A percentile compares a stretch with the other conserved stretches of the same genome.
Evolutionary conservation across 805 yeast species (phyloP).

Genomic region (Kodamaea fukazawae): DNA sequence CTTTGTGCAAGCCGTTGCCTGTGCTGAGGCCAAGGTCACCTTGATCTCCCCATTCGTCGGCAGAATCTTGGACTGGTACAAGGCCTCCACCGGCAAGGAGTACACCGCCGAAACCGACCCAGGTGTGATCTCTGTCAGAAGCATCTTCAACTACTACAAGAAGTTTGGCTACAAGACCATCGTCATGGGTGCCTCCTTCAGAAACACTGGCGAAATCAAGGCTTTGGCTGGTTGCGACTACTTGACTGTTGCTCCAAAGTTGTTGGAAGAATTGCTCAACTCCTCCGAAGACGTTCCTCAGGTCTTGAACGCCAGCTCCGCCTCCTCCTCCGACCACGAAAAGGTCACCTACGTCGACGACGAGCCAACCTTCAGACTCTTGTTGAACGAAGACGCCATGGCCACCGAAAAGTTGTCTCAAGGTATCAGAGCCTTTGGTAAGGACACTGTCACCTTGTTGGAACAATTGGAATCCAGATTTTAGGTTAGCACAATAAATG

Average conservation of each 20-base stretch:
- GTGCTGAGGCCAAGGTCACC: constrained; percentile 96
- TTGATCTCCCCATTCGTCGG: constrained; percentile 99
- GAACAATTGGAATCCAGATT: constrained; percentile 61
- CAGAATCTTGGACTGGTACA: constrained; percentile 98
- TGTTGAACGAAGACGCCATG: constrained; percentile 94
- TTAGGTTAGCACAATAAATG: constrained; percentile 19
- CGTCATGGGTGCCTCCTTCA: constrained; percentile 99
- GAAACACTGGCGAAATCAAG: constrained; percentile 92
- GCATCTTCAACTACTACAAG: constrained; percentile 96
- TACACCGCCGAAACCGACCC: constrained; percentile 85
- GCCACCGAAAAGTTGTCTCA: constrained; percentile 96
- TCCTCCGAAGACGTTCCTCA: constrained; percentile 78
- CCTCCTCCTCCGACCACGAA: constrained; percentile 44
- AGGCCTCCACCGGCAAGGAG: constrained; percentile 86
- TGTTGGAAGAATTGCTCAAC: constrained; percentile 83
- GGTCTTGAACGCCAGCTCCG: constrained; percentile 62
- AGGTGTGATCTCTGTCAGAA: constrained; percentile 89
- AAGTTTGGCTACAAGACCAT: constrained; percentile 94
- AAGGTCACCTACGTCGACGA: constrained; percentile 81
- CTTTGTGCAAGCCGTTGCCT: constrained; percentile 96
- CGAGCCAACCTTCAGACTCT: constrained; percentile 88
- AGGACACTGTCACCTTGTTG: constrained; percentile 81
- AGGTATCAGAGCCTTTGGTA: constrained; percentile 97
- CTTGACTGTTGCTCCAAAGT: constrained; percentile 90
- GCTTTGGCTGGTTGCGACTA: constrained; percentile 96